Evolutionary conservation across 2,329 filamentous ascomycete species (phyloP).

Genomic region (Fusarium sarcochroum): DNA sequence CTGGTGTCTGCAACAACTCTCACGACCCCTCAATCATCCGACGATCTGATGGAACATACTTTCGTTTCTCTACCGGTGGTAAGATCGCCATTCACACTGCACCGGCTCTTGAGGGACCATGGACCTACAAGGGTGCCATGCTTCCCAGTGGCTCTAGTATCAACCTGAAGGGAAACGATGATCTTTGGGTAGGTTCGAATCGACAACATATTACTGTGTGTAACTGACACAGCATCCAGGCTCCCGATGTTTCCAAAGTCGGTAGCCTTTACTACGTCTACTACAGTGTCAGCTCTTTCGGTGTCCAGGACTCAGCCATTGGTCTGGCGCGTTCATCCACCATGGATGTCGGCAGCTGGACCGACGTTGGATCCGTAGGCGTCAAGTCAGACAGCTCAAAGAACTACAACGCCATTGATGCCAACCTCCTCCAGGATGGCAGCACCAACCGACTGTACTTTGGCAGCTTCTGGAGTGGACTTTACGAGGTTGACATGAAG

Average conservation of each 20-base stretch:
- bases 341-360: slow-evolving; percentile 70
- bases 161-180: slow-evolving; percentile 56
- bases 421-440: slow-evolving; percentile 62
- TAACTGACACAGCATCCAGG: slow-evolving; percentile 4
- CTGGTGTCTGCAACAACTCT: slow-evolving; percentile 52
- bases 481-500: slow-evolving; percentile 70
- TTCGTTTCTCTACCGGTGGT: slow-evolving; percentile 59
- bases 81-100: slow-evolving; percentile 57
- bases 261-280: slow-evolving; percentile 74
- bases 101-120: slow-evolving; percentile 56
- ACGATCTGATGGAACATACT: slow-evolving; percentile 58
- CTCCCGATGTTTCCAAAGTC: slow-evolving; percentile 55
- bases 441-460: slow-evolving; percentile 70
- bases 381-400: slow-evolving; percentile 62
- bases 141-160: slow-evolving; percentile 57
- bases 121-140: slow-evolving; percentile 58
- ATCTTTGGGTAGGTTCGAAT: slow-evolving; percentile 58
- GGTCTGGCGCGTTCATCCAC: slow-evolving; percentile 64
- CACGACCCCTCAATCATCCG: slow-evolving; percentile 58
- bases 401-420: slow-evolving; percentile 73
- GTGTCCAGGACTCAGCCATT: slow-evolving; percentile 72
- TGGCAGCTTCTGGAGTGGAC: slow-evolving; percentile 77
- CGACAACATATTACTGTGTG: background rate
- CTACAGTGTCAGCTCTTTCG: slow-evolving; percentile 75
- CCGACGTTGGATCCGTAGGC: slow-evolving; percentile 69